Conservation (phyloP, 1,139 yeast genomes). For the Sugiyamaella paludigena region DNA sequence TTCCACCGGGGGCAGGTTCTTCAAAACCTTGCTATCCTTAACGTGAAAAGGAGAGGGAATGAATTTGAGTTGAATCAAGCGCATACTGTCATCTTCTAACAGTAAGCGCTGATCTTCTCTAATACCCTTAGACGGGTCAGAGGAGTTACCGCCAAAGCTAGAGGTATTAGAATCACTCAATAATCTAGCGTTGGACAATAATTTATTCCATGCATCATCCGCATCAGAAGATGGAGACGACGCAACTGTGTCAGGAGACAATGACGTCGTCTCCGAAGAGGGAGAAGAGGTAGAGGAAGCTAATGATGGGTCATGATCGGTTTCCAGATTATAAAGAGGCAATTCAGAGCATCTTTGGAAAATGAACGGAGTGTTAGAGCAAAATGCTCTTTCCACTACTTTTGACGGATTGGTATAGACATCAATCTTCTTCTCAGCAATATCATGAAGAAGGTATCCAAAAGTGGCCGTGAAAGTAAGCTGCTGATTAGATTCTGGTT, state of each 20-base stretch:
- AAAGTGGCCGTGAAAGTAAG: constrained; percentile 37
- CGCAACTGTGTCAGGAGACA: constrained; percentile 6
- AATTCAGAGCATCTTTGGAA: constrained; percentile 31
- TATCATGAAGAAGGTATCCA: constrained; percentile 33
- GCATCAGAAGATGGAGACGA: constrained; percentile 1
- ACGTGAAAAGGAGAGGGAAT: constrained; percentile 45
- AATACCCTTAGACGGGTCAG: constrained; percentile 4
- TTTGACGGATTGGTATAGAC: constrained; percentile 15
- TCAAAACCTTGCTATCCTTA: constrained; percentile 19
- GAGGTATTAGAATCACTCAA: constrained; percentile 5
- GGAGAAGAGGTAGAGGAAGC: constrained; percentile 2
- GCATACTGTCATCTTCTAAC: constrained; percentile 7
- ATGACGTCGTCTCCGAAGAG: no score
- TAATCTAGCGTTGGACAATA: constrained; percentile 15
- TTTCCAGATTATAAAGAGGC: constrained; percentile 27
- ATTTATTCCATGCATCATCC: constrained; percentile 24
- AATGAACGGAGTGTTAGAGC: constrained; percentile 34
- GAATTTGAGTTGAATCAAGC: constrained; percentile 47
- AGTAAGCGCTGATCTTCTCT: constrained; percentile 1
- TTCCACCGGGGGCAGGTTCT: constrained; percentile 51
- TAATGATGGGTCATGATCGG: constrained; percentile 21
- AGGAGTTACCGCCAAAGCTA: background rate
- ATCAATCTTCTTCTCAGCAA: constrained; percentile 6
- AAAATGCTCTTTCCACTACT: constrained; percentile 24
- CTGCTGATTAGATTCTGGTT: constrained; percentile 9